A percentile compares a stretch with the other conserved stretches of the same genome.
phyloP scores from a whole-genome alignment of 208 protist species.

The Naegleria fowleri region DNA sequence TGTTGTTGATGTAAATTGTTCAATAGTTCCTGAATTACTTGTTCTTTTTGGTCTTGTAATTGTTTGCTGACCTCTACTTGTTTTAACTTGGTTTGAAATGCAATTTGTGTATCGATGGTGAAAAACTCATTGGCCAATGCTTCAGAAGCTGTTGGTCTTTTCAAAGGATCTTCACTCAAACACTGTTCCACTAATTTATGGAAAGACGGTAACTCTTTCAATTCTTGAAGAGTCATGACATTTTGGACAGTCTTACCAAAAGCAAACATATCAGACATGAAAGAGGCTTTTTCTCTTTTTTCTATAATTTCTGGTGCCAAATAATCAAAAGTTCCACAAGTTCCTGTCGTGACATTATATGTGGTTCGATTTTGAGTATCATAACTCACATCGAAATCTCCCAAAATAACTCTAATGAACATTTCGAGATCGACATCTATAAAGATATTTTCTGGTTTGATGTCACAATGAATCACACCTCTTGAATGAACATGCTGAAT shows the following conservation, averaged over 20 bases:
- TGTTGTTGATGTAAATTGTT: too few relatives aligned
- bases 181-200: background rate
- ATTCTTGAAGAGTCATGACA: background rate
- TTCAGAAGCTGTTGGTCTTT: background rate
- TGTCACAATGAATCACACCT: background rate
- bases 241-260: background rate
- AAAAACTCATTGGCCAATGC: background rate
- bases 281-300: background rate
- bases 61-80: background rate
- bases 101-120: background rate
- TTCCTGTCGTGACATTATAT: too few relatives aligned
- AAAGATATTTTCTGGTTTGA: background rate
- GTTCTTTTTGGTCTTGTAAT: too few relatives aligned
- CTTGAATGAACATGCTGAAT: background rate
- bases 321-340: too few relatives aligned
- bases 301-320: background rate
- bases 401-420: background rate
- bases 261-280: background rate
- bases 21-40: too few relatives aligned
- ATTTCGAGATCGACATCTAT: background rate
- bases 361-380: background rate
- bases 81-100: background rate
- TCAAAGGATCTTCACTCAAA: background rate
- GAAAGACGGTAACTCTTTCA: background rate
- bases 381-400: background rate